Evolutionary conservation across 2,329 filamentous ascomycete genomes (phyloP).

Genomic region (Fusarium robinianum): DNA sequence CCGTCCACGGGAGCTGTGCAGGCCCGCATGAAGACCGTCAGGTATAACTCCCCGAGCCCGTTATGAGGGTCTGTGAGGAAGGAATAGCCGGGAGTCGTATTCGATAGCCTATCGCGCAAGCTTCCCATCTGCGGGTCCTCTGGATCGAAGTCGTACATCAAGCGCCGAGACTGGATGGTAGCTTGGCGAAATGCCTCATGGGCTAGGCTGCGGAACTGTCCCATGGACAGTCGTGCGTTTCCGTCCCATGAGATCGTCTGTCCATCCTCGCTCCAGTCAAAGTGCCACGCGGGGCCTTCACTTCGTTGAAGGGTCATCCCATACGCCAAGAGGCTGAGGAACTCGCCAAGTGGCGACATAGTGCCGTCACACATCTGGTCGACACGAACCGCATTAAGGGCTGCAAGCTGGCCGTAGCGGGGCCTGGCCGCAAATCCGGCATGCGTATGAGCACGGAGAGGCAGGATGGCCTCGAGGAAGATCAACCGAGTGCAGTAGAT

Average conservation of each 20-base stretch:
- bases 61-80: constrained; percentile 4
- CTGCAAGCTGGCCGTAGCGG: not conserved
- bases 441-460: not conserved
- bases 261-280: constrained; percentile 8
- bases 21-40: constrained; percentile 3
- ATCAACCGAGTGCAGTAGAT: constrained; percentile 7
- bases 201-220: constrained; percentile 1
- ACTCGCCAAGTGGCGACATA: not conserved
- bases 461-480: constrained; percentile 4
- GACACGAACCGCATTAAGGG: not conserved
- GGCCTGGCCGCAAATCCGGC: not conserved
- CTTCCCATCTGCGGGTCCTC: not conserved
- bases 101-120: constrained; percentile 2
- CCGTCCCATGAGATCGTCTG: constrained; percentile 5
- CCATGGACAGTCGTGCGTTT: not conserved
- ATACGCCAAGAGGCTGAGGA: constrained; percentile 8
- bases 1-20: constrained; percentile 2
- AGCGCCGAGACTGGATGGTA: not conserved
- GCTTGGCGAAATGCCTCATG: not conserved
- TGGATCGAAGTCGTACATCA: constrained; percentile 7
- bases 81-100: constrained; percentile 4
- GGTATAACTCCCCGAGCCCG: not conserved
- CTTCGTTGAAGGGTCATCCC: not conserved
- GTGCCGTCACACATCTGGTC: not conserved
- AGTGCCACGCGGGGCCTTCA: not conserved